These are phyloP conservation scores for Plasmodium berghei DNA, from an alignment of 169 alveolate genomes.

Conservation along the genomic window DNA sequence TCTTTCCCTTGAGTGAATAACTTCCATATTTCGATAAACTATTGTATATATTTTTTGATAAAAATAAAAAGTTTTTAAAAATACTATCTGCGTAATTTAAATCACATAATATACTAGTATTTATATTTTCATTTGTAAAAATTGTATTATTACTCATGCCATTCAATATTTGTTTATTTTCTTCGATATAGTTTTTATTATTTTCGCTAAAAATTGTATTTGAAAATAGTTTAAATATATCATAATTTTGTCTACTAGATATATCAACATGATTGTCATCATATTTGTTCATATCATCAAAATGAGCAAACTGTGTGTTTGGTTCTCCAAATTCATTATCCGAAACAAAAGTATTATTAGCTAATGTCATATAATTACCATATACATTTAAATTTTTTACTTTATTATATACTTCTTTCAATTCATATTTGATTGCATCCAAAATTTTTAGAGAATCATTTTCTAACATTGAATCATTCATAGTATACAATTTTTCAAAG, in stretches of 20 bases:
- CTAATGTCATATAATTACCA: neutral
- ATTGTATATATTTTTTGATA: constrained; percentile 29
- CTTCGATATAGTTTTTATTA: too few relatives aligned
- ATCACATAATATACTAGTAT: constrained; percentile 5
- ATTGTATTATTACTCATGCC: neutral
- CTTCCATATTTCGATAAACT: constrained; percentile 18
- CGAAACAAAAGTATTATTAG: too few relatives aligned
- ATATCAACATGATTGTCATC: too few relatives aligned
- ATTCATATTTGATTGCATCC: constrained; percentile 43
- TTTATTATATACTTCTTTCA: constrained; percentile 47
- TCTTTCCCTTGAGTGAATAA: neutral
- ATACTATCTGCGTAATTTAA: constrained; percentile 34
- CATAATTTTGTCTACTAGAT: too few relatives aligned
- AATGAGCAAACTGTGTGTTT: too few relatives aligned
- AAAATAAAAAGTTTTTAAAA: constrained; percentile 19
- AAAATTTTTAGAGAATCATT: constrained; percentile 23
- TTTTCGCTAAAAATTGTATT: too few relatives aligned
- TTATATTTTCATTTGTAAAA: constrained; percentile 13
- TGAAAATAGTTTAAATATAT: too few relatives aligned
- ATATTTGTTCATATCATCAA: too few relatives aligned
- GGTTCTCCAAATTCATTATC: too few relatives aligned
- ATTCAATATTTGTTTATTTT: too few relatives aligned
- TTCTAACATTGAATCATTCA: constrained; percentile 18
- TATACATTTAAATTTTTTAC: constrained; percentile 27
- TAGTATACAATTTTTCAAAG: neutral